Evolutionary conservation across 2,329 filamentous ascomycete species (phyloP).

Genomic region (Geosmithia putterillii): DNA sequence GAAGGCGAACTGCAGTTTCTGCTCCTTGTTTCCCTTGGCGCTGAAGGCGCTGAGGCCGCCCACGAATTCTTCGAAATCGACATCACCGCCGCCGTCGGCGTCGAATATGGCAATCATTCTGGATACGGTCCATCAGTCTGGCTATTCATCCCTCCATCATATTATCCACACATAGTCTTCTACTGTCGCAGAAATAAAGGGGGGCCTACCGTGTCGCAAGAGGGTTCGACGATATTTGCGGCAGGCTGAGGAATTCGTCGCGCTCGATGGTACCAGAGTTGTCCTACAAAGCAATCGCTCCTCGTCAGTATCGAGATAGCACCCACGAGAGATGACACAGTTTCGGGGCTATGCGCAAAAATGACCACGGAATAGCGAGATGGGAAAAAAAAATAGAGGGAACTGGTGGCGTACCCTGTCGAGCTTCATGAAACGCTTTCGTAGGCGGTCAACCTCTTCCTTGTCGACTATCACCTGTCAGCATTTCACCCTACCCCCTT

Average conservation of each 20-base stretch:
- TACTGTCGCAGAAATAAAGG: too few relatives aligned
- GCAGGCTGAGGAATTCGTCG: constrained; percentile 93
- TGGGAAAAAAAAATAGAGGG: too few relatives aligned
- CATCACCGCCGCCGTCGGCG: constrained; percentile 92
- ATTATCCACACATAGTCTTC: background rate
- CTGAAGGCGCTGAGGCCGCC: constrained; percentile 90
- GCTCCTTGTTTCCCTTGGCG: constrained; percentile 97
- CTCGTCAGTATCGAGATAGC: too few relatives aligned
- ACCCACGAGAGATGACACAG: too few relatives aligned
- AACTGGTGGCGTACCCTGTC: constrained; percentile 66
- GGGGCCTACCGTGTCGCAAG: constrained; percentile 80
- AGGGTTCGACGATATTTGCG: constrained; percentile 95
- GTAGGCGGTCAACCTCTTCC: constrained; percentile 89
- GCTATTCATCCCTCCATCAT: background rate
- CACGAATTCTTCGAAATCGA: constrained; percentile 98
- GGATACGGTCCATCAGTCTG: constrained; percentile 2
- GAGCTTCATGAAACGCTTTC: constrained; percentile 98
- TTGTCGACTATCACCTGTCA: constrained; percentile 59
- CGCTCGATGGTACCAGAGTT: constrained; percentile 97
- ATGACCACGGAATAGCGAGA: too few relatives aligned
- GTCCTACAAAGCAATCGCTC: constrained; percentile 44
- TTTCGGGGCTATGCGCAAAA: too few relatives aligned
- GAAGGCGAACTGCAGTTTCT: constrained; percentile 96
- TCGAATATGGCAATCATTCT: constrained; percentile 99
- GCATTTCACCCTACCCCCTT: background rate